Evolutionary conservation across 2,329 filamentous ascomycete genomes (phyloP).

Genomic region (Colletotrichum sp.): DNA sequence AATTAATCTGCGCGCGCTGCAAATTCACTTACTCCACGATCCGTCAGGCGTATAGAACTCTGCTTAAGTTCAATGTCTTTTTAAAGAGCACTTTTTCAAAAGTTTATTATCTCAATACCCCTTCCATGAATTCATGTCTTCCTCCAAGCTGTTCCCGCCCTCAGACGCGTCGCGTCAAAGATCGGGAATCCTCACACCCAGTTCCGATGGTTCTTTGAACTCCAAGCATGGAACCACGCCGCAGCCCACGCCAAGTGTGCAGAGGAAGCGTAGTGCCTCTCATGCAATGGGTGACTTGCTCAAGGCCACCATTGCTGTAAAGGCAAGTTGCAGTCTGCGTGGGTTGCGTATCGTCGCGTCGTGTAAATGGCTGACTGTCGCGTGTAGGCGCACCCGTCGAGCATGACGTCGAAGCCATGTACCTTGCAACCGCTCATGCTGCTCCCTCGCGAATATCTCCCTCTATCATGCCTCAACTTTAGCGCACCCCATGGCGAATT

Average conservation of each 20-base stretch:
- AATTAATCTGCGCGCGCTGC: not conserved
- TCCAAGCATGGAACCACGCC: constrained; percentile 31
- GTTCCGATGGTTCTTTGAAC: constrained; percentile 42
- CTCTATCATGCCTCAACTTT: constrained; percentile 67
- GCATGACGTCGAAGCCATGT: constrained; percentile 56
- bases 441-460: constrained; percentile 63
- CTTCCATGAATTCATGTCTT: constrained; percentile 21
- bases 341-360: not conserved
- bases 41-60: not conserved
- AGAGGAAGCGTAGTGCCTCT: constrained; percentile 40
- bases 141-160: constrained; percentile 11
- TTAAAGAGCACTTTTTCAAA: not conserved
- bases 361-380: constrained; percentile 21
- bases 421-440: constrained; percentile 66
- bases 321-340: constrained; percentile 40
- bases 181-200: constrained; percentile 45
- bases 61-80: not conserved
- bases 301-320: constrained; percentile 55
- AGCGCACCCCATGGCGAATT: constrained; percentile 53
- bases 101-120: not conserved
- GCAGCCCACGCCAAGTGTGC: constrained; percentile 31
- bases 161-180: constrained; percentile 56
- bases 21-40: not conserved
- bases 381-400: constrained; percentile 59
- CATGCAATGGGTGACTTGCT: constrained; percentile 57